Base-by-base conservation (phyloP, 2,329 filamentous ascomycete genomes). In the Pyrenochaeta sp. region DNA sequence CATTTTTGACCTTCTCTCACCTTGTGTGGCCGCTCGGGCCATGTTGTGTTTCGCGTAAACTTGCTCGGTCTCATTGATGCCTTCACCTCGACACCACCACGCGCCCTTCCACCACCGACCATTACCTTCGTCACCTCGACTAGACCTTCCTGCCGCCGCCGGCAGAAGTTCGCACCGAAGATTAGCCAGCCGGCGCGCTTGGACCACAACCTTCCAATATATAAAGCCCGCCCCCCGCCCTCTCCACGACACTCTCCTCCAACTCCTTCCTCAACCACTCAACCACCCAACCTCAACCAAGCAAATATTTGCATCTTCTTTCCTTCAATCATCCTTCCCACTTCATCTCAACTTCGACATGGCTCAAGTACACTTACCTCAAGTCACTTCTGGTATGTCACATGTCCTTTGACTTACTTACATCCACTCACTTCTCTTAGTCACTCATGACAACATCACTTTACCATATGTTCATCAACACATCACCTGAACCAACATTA, bases 11-110 rank as follows among this genome's bases (percentile, higher is more conserved):
- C 15, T 4, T 12, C 27, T 40, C 32, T 47, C 37, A 45, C 32
- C 22, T 50, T 40, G 13, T 30, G 50, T 30, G 52, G 54, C 50
- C 52, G 61, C 61, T 54, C 45, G 52, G 54, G 32, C 61, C 61
- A 60, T 36, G 8, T 52, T 42, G 30, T 44, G 24, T 24, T 5
- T 44, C 42, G 42, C 42, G 25, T 44, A 44, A 44, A 28, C 25
- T 46, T 42, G 55, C 40, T 58, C 51, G 12, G 15, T 44, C 19
- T 40, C 32, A n/a, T 24, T 22, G 39, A 25, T 46, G 39, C 52
- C 28, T 50, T 47, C 50, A 53, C 54, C 46, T 58, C 25, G 34
- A 56, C 51, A 28, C 42, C 34, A 37, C 32, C 10, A 22, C n/a
- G 24, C 22, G 22, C 36, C 56, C 28, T 27, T 36, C 46, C 36